phyloP scores from a whole-genome alignment of 768 basidiomycete genomes.

The Pulveroboletus sp. region DNA sequence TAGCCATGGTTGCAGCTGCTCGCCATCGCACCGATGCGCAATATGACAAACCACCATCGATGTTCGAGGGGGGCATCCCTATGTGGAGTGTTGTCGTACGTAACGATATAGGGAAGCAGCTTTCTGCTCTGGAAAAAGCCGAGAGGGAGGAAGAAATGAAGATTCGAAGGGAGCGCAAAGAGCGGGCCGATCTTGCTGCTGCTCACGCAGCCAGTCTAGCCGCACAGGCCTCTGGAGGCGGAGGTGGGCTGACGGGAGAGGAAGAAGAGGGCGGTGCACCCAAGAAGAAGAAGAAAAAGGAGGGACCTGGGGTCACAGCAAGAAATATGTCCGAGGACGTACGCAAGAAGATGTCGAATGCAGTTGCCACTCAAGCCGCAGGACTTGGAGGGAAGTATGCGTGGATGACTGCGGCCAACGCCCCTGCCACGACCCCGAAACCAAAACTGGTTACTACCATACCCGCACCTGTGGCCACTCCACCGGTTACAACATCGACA shows the following conservation, averaged over 20 bases:
- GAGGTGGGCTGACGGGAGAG: constrained; percentile 28
- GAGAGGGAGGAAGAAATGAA: constrained; percentile 83
- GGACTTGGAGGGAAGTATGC: constrained; percentile 78
- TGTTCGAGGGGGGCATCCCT: constrained; percentile 62
- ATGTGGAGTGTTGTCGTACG: constrained; percentile 82
- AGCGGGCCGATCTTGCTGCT: constrained; percentile 66
- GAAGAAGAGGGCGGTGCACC: constrained; percentile 55
- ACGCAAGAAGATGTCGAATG: constrained; percentile 87
- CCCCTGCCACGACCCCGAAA: constrained; percentile 39
- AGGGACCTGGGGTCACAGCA: constrained; percentile 78
- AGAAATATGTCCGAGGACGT: constrained; percentile 90
- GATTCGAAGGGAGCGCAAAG: constrained; percentile 71
- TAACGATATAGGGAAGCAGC: constrained; percentile 76
- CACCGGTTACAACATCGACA: constrained; percentile 22
- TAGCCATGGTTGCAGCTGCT: constrained; percentile 62
- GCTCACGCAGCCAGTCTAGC: constrained; percentile 62
- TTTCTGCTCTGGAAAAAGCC: constrained; percentile 65
- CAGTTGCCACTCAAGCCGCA: constrained; percentile 84
- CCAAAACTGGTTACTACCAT: constrained; percentile 31
- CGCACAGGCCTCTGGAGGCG: constrained; percentile 45
- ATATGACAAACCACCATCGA: constrained; percentile 60
- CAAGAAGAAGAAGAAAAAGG: constrained; percentile 79
- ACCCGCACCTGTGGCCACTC: constrained; percentile 27
- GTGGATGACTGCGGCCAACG: constrained; percentile 77
- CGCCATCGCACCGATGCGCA: constrained; percentile 67